phyloP scores from a whole-genome alignment of 2,329 filamentous ascomycete genomes.

The Monilinia polystroma region DNA sequence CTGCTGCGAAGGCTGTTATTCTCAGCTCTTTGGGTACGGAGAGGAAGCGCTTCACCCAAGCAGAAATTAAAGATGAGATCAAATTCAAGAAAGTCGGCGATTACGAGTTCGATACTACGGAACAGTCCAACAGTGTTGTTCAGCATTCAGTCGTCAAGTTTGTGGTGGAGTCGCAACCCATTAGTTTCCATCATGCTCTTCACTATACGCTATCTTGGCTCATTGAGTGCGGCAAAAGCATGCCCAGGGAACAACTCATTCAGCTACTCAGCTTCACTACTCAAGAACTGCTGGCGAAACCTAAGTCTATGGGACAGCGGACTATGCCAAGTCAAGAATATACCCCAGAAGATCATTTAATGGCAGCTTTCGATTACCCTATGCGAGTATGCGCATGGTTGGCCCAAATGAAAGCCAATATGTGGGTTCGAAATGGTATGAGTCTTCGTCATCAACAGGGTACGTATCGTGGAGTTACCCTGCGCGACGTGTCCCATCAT shows the following conservation, averaged over 20 bases:
- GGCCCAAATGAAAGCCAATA: conserved; percentile 94
- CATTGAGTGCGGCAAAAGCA: conserved; percentile 79
- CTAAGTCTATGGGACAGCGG: conserved; percentile 58
- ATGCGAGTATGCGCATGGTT: conserved; percentile 93
- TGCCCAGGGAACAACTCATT: conserved; percentile 65
- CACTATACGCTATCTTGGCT: conserved; percentile 97
- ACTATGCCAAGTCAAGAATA: conserved; percentile 57
- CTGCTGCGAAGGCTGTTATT: conserved; percentile 79
- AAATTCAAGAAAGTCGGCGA: conserved; percentile 75
- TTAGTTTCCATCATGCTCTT: conserved; percentile 96
- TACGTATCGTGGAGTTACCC: conserved; percentile 84
- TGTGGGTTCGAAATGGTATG: conserved; percentile 98
- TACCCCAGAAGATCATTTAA: conserved; percentile 72
- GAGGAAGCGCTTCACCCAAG: conserved; percentile 76
- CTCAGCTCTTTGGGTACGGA: conserved; percentile 89
- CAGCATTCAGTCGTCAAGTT: conserved; percentile 76
- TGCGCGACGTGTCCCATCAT: conserved; percentile 90
- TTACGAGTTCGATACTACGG: conserved; percentile 71
- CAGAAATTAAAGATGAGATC: conserved; percentile 84
- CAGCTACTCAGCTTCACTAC: conserved; percentile 70
- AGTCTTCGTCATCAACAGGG: conserved; percentile 93
- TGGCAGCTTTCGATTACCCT: conserved; percentile 89
- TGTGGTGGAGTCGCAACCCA: conserved; percentile 80
- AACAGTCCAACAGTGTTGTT: conserved; percentile 32
- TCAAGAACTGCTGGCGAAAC: conserved; percentile 65